These are phyloP conservation scores for Aspergillus sp. DNA, from an alignment of 2,329 filamentous ascomycete species.

Conservation along the genomic window DNA sequence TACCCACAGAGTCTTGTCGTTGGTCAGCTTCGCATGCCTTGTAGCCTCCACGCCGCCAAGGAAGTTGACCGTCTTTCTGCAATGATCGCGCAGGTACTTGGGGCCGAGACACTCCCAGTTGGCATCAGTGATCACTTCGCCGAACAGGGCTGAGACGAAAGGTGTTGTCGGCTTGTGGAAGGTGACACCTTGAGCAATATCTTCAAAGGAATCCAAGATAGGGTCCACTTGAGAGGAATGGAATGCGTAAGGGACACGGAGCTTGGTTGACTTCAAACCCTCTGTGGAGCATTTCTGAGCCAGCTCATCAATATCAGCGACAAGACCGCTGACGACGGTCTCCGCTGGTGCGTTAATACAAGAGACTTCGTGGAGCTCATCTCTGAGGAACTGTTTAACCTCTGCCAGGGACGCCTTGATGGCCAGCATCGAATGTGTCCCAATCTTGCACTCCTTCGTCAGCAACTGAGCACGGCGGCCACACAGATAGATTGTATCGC, in stretches of 20 bases:
- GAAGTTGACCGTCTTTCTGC: slow-evolving; percentile 51
- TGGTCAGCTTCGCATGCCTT: slow-evolving; percentile 49
- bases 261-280: slow-evolving; percentile 44
- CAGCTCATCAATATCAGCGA: slow-evolving; percentile 39
- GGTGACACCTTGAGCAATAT: slow-evolving; percentile 37
- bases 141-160: slow-evolving; percentile 50
- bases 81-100: slow-evolving; percentile 44
- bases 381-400: slow-evolving; percentile 59
- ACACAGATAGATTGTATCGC: slow-evolving; percentile 54
- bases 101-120: slow-evolving; percentile 58
- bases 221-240: slow-evolving; percentile 51
- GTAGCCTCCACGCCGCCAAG: slow-evolving; percentile 42
- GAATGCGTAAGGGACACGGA: slow-evolving; percentile 50
- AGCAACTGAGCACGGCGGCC: slow-evolving; percentile 46
- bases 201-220: slow-evolving; percentile 46
- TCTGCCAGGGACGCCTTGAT: slow-evolving; percentile 41
- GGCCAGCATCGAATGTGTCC: slow-evolving; percentile 49
- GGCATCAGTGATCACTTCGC: slow-evolving; percentile 46
- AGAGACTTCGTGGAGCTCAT: slow-evolving; percentile 35
- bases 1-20: slow-evolving; percentile 71
- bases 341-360: slow-evolving; percentile 49
- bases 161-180: slow-evolving; percentile 45
- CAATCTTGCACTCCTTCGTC: slow-evolving; percentile 41
- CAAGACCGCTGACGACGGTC: slow-evolving; percentile 46
- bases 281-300: slow-evolving; percentile 37